Evolutionary conservation across 257 asterid species (phyloP).

Genomic region (Primulina huaijiensis): DNA sequence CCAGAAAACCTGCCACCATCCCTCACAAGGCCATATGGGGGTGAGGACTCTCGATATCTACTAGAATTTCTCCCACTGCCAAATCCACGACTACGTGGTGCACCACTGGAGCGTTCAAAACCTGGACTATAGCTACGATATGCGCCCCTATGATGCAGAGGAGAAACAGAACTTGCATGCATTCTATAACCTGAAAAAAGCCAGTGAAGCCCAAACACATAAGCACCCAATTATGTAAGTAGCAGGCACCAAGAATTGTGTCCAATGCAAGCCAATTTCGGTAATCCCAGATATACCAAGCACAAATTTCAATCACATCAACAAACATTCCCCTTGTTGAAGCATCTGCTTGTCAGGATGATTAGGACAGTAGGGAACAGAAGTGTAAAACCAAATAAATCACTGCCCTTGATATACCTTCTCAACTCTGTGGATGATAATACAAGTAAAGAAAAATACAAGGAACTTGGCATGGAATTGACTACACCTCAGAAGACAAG

Average conservation of each 20-base stretch:
- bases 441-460: conserved; percentile 28
- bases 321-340: conserved; percentile 39
- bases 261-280: conserved; percentile 43
- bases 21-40: conserved; percentile 60
- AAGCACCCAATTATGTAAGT: conserved; percentile 45
- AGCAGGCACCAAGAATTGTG: conserved; percentile 43
- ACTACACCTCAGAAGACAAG: conserved; percentile 35
- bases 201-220: conserved; percentile 63
- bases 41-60: conserved; percentile 66
- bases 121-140: conserved; percentile 62
- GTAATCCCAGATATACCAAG: conserved; percentile 46
- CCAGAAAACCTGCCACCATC: conserved; percentile 53
- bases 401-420: conserved; percentile 31
- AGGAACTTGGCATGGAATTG: conserved; percentile 26
- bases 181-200: conserved; percentile 85
- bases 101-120: conserved; percentile 61
- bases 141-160: conserved; percentile 62
- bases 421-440: conserved; percentile 24
- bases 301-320: conserved; percentile 43
- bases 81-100: conserved; percentile 54
- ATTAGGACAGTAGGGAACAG: conserved; percentile 26
- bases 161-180: conserved; percentile 80
- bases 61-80: conserved; percentile 60
- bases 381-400: conserved; percentile 28
- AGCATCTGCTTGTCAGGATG: conserved; percentile 47